Conservation (phyloP, 352 stramenopile genomes). For the Phytophthora aleatoria region DNA sequence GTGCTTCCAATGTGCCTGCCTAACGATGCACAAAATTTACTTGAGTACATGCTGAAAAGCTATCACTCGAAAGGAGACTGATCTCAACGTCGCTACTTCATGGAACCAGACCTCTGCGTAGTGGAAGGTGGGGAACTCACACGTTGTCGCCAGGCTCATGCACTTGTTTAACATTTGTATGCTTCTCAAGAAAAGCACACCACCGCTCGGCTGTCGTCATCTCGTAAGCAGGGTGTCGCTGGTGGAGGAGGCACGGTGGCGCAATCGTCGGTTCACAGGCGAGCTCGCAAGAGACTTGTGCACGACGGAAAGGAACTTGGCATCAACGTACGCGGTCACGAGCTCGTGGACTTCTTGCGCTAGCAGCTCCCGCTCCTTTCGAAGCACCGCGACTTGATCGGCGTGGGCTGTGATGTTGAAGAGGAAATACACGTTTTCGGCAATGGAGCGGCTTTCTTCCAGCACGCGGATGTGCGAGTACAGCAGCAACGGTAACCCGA, state of each 20-base stretch:
- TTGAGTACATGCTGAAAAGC: no score
- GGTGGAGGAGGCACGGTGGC: conserved; percentile 47
- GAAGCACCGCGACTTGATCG: conserved; percentile 60
- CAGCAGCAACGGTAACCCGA: conserved; percentile 65
- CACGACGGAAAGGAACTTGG: conserved; percentile 56
- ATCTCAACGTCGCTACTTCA: no score
- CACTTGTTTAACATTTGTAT: conserved; percentile 13
- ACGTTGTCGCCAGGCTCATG: no score
- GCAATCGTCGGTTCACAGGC: conserved; percentile 35
- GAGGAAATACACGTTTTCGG: conserved; percentile 80
- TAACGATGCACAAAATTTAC: no score
- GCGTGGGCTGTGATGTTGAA: conserved; percentile 72
- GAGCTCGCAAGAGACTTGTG: conserved; percentile 59
- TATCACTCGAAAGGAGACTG: no score
- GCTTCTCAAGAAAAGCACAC: conserved; percentile 4
- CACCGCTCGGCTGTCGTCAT: conserved; percentile 17
- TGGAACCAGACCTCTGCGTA: no score
- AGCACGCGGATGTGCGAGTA: conserved; percentile 83
- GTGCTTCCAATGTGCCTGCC: background rate
- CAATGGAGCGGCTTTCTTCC: conserved; percentile 75
- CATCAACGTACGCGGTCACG: conserved; percentile 56
- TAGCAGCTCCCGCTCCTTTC: conserved; percentile 56
- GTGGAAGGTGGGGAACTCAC: no score
- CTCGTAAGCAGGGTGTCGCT: conserved; percentile 43
- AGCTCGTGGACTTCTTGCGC: conserved; percentile 62